Evolutionary conservation across 1,284 basidiomycete species (phyloP), one percentile per base, ranked within the genome.

Genomic region (Irpex lacteus): DNA sequence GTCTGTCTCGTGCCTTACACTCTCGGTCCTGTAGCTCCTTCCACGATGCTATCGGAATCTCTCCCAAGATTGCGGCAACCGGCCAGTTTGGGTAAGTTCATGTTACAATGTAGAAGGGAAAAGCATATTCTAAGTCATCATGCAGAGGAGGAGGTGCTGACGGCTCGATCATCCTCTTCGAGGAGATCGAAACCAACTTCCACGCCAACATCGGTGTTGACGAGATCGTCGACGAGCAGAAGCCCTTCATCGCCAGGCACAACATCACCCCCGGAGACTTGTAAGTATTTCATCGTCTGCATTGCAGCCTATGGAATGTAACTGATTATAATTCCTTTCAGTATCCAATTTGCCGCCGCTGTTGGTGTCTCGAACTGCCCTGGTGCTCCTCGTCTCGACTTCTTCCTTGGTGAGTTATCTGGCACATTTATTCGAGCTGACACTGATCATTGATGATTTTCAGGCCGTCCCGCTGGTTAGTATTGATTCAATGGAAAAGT

Each of bases 341-440:
- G 72, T 62, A 73, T 75, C 40, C 70, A 73, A 53, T 73, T 75
- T 53, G 71, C 73, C 6, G 72, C 69, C 18, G 74, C 74, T 5
- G 70, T 75, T 50, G 72, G 66, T 32, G 66, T 74, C 5, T 65
- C 63, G 56, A 73, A 74, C 68, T 74, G 73, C 64, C 66, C 67
- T 8, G 74, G 74, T 61, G 73, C 71, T 26, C 71, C 73, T 19
- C 68, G 61, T 9, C 68, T 74, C 40, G 61, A 71, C 50, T 73
- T 73, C 70, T 68, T 73, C 15, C 64, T 72, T 7, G 73, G 74
- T n/a, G 34, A 36, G 64, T 47, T 21, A n/a, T 21, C 37, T 26
- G 37, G n/a, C 50, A 44, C 19, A 37, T 37, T 3, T n/a, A 9
- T 15, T 62, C 7, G 32, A 9, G 5, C 19, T 18, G 3, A 26